Percentiles rank a stretch among this genome's conserved stretches.
These are phyloP conservation scores for Ceratocystis papillata DNA, from an alignment of 2,329 filamentous ascomycete genomes.

Conservation along the genomic window DNA sequence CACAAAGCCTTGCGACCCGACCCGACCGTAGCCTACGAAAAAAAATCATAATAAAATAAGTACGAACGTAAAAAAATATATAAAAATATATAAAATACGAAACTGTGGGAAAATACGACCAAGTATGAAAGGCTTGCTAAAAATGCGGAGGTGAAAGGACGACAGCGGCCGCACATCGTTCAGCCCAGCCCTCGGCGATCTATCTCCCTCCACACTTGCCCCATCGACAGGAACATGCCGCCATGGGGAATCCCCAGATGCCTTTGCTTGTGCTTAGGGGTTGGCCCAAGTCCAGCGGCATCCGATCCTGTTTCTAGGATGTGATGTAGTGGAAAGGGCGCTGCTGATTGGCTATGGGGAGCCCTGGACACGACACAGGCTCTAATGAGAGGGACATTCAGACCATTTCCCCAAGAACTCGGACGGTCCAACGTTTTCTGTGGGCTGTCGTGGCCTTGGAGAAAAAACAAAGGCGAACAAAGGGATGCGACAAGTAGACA, in stretches of 20 bases:
- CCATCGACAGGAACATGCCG: background rate
- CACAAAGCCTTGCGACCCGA: background rate
- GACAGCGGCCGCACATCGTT: background rate
- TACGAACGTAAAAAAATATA: no score
- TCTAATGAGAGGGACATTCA: background rate
- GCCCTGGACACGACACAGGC: background rate
- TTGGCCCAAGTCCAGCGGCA: background rate
- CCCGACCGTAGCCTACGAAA: no score
- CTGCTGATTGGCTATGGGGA: background rate
- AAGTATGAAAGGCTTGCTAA: no score
- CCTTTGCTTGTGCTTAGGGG: no score
- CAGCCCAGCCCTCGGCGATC: background rate
- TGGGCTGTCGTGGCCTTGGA: background rate
- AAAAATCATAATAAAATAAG: no score
- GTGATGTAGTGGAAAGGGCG: background rate
- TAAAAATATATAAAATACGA: no score
- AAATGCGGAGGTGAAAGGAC: no score
- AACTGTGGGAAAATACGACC: no score
- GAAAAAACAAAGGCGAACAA: background rate
- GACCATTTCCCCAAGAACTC: background rate
- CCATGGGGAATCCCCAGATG: background rate
- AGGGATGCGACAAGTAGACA: background rate
- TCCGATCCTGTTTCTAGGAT: background rate
- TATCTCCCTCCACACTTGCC: background rate
- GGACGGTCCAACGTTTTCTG: background rate